phyloP scores from a whole-genome alignment of 2,329 filamentous ascomycete species.

The Pyrenochaeta sp. region DNA sequence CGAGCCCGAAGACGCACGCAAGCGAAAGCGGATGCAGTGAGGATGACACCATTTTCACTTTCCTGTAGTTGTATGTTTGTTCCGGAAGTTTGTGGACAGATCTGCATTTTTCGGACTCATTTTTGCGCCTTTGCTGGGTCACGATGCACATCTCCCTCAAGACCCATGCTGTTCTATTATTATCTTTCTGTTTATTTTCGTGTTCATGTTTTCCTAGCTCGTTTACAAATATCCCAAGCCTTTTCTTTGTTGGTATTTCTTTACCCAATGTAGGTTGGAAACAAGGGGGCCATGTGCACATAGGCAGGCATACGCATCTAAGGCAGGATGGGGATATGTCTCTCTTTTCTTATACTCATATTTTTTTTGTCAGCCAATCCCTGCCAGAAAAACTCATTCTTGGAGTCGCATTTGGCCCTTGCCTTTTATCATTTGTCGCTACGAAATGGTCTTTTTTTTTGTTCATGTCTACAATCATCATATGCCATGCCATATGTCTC shows the following conservation, averaged over 20 bases:
- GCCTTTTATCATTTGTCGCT: too few relatives aligned
- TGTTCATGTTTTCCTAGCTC: too few relatives aligned
- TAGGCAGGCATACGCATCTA: not conserved
- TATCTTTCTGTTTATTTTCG: too few relatives aligned
- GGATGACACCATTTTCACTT: conserved; percentile 13
- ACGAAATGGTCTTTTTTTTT: too few relatives aligned
- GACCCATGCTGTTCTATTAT: not conserved
- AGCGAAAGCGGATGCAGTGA: conserved; percentile 61
- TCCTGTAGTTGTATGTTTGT: conserved; percentile 19
- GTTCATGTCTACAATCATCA: too few relatives aligned
- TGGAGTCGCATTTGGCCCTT: too few relatives aligned
- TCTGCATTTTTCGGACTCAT: not conserved
- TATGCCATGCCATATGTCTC: too few relatives aligned
- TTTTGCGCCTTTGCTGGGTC: not conserved
- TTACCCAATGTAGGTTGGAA: not conserved
- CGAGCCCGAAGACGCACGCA: conserved; percentile 67
- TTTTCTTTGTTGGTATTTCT: not conserved
- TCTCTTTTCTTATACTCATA: too few relatives aligned
- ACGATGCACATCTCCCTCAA: not conserved
- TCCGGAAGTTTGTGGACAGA: not conserved
- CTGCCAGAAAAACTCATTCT: too few relatives aligned
- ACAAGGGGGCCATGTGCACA: not conserved
- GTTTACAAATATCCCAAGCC: not conserved
- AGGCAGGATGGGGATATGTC: too few relatives aligned
- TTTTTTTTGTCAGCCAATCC: too few relatives aligned